These are phyloP conservation scores for Vitis labrusca DNA, from an alignment of 164 flowering plant species.

Conservation along the genomic window DNA sequence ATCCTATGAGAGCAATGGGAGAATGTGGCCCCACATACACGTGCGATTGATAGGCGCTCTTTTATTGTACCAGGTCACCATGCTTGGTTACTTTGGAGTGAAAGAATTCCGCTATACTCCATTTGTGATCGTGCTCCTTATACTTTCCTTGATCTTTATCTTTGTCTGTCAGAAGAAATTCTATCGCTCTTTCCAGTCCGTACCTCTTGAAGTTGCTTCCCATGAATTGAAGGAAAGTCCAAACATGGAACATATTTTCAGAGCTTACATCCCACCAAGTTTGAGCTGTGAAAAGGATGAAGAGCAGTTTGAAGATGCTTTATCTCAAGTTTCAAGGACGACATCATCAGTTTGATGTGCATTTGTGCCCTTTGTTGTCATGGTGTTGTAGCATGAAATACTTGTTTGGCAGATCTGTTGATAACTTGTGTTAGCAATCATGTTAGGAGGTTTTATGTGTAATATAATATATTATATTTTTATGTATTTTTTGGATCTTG, in stretches of 20 bases:
- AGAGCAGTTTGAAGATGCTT: slow-evolving; percentile 57
- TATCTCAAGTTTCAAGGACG: slow-evolving; percentile 30
- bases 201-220: slow-evolving; percentile 68
- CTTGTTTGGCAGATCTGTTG: no score
- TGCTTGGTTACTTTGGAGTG: slow-evolving; percentile 66
- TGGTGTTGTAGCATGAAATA: no score
- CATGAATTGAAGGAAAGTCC: slow-evolving; percentile 53
- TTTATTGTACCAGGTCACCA: slow-evolving; percentile 68
- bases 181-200: slow-evolving; percentile 49
- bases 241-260: slow-evolving; percentile 58
- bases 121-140: slow-evolving; percentile 61
- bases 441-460: no score
- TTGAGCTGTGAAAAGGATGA: slow-evolving; percentile 65
- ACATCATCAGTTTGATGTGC: slow-evolving; percentile 28
- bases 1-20: slow-evolving; percentile 82
- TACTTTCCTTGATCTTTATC: slow-evolving; percentile 54
- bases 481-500: no score
- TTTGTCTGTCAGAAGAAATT: slow-evolving; percentile 56
- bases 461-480: no score
- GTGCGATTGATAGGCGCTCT: slow-evolving; percentile 66
- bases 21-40: slow-evolving; percentile 95
- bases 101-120: slow-evolving; percentile 47
- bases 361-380: background rate
- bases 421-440: no score
- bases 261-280: slow-evolving; percentile 69